Conservation (phyloP, 176 grass and related monocot species). For the Metroxylon sagu region DNA sequence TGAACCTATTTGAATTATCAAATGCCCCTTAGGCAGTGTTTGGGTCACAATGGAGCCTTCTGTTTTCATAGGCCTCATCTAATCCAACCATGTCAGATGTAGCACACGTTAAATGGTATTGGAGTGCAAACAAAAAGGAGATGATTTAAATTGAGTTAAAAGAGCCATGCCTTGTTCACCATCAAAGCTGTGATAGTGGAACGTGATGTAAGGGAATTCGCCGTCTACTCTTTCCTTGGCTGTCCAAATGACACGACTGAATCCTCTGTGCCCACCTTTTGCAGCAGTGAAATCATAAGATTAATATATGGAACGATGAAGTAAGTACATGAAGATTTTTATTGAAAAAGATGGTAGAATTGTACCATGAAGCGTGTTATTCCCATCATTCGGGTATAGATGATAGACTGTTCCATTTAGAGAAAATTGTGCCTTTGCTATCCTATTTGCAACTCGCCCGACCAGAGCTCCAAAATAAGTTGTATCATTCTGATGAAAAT, state of each 20-base stretch:
- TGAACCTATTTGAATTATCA: no score
- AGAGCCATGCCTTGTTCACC: slow-evolving; percentile 54
- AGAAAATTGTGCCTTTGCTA: slow-evolving; percentile 55
- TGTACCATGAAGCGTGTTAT: slow-evolving; percentile 65
- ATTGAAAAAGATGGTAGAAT: not conserved
- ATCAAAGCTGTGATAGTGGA: slow-evolving; percentile 75
- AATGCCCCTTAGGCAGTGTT: no score
- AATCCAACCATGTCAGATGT: no score
- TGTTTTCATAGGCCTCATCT: no score
- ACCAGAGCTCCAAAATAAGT: slow-evolving; percentile 81
- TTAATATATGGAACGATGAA: no score
- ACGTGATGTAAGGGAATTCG: slow-evolving; percentile 79
- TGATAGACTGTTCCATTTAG: slow-evolving; percentile 32
- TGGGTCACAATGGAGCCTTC: no score
- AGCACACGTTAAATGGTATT: no score
- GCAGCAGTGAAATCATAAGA: no score
- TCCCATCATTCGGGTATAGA: slow-evolving; percentile 57
- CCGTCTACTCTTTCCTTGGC: slow-evolving; percentile 52
- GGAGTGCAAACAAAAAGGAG: no score
- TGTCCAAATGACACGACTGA: slow-evolving; percentile 65
- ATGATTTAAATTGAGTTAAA: no score
- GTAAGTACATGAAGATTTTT: no score
- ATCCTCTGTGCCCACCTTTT: slow-evolving; percentile 76
- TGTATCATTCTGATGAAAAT: slow-evolving; percentile 39
- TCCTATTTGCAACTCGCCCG: slow-evolving; percentile 78